Percentiles rank a stretch among this genome's conserved stretches.
Conservation (phyloP, 1,139 yeast species). For the Candida sanyaensis region DNA sequence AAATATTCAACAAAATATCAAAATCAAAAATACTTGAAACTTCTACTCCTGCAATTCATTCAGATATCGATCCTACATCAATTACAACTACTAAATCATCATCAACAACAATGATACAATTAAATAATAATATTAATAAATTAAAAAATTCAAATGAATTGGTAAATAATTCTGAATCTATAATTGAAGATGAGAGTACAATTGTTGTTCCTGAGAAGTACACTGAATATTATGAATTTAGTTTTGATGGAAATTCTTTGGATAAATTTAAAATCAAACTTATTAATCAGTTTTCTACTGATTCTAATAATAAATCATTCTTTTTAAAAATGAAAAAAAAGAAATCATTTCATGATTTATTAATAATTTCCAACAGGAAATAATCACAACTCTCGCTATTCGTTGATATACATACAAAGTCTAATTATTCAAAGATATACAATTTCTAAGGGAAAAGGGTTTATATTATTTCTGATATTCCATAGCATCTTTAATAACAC, state of each 20-base stretch:
- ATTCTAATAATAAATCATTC: no score
- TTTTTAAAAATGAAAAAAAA: neutral
- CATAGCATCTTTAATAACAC: constrained; percentile 72
- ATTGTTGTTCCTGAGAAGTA: no score
- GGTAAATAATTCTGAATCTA: no score
- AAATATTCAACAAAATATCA: neutral
- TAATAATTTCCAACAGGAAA: neutral
- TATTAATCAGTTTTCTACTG: neutral
- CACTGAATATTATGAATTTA: neutral
- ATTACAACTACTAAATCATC: no score
- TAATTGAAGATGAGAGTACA: no score
- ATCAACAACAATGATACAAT: neutral
- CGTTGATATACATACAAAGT: neutral
- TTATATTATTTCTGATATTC: constrained; percentile 21
- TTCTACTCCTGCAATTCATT: no score
- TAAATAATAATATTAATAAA: neutral
- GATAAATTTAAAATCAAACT: constrained; percentile 1
- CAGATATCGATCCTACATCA: no score
- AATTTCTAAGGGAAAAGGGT: no score
- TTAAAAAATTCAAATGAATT: no score
- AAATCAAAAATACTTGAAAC: neutral
- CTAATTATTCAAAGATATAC: no score
- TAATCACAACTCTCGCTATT: neutral
- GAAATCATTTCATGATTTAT: neutral
- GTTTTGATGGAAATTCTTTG: constrained; percentile 2